Evolutionary conservation across 371 early-diverging fungal genomes (phyloP).

Genomic region (Apophysomyces elegans): DNA sequence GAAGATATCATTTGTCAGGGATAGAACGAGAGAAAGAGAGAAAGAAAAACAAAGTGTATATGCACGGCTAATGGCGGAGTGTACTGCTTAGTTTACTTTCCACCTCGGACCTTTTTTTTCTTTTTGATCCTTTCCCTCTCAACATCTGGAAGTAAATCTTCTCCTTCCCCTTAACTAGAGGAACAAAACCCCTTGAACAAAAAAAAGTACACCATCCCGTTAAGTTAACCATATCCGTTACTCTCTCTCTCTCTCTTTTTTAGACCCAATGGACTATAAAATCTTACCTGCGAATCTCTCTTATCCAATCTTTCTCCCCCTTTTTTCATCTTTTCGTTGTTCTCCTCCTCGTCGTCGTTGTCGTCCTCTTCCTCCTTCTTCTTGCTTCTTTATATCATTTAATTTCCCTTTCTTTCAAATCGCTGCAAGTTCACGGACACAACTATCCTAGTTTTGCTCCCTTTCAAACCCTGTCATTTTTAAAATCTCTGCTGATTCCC

Average conservation of each 20-base stretch:
- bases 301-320: too few species aligned
- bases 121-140: background rate
- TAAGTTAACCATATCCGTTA: background rate
- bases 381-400: too few species aligned
- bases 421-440: too few species aligned
- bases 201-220: background rate
- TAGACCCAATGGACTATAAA: too few species aligned
- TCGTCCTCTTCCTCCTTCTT: too few species aligned
- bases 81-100: background rate
- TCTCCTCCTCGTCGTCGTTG: background rate
- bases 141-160: background rate
- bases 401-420: too few species aligned
- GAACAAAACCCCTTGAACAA: background rate
- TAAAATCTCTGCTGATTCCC: constrained; percentile 7
- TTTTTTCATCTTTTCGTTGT: background rate
- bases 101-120: background rate
- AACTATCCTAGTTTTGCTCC: too few species aligned
- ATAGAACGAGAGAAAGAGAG: too few species aligned
- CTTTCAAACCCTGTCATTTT: background rate
- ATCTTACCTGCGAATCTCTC: too few species aligned
- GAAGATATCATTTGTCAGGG: too few species aligned
- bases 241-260: constrained; percentile 2
- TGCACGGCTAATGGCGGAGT: too few species aligned
- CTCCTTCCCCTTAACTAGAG: background rate
- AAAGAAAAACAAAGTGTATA: too few species aligned